These are phyloP conservation scores for Plasmopara muralis DNA, from an alignment of 352 stramenopile genomes.

Conservation along the genomic window DNA sequence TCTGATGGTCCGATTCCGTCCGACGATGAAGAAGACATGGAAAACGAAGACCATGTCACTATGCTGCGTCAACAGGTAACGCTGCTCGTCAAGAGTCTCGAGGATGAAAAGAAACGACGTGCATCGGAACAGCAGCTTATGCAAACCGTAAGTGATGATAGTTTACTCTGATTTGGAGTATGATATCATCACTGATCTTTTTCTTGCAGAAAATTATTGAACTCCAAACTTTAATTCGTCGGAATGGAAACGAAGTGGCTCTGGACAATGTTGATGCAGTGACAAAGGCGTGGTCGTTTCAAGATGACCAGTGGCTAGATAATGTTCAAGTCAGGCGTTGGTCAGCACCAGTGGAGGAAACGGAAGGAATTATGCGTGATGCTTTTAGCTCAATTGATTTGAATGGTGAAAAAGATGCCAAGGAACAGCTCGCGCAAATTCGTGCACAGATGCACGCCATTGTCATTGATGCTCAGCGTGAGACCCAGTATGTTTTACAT, in stretches of 20 bases:
- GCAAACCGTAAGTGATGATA: constrained; percentile 34
- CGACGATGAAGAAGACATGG: constrained; percentile 24
- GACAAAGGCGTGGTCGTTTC: constrained; percentile 6
- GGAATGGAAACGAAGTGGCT: constrained; percentile 35
- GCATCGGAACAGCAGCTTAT: constrained; percentile 58
- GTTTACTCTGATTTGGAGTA: background rate
- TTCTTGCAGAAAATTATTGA: constrained; percentile 61
- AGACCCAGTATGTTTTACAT: constrained; percentile 32
- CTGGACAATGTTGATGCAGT: constrained; percentile 1
- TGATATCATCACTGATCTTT: constrained; percentile 1
- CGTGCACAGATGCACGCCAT: constrained; percentile 50
- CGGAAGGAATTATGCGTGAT: constrained; percentile 1
- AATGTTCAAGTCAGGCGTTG: constrained; percentile 17
- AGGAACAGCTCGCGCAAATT: constrained; percentile 39
- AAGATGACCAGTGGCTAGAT: constrained; percentile 19
- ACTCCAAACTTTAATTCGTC: constrained; percentile 55
- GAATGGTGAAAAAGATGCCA: constrained; percentile 22
- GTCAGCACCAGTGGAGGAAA: constrained; percentile 18
- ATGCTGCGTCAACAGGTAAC: constrained; percentile 51
- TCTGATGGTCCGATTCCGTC: constrained; percentile 21
- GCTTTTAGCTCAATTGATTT: constrained; percentile 12
- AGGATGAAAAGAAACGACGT: constrained; percentile 63
- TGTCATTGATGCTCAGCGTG: constrained; percentile 36
- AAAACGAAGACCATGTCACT: constrained; percentile 28
- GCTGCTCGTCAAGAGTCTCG: constrained; percentile 48